These are phyloP conservation scores for Musa schizocarpa DNA, from an alignment of 176 grass and related monocot genomes.

Conservation along the genomic window DNA sequence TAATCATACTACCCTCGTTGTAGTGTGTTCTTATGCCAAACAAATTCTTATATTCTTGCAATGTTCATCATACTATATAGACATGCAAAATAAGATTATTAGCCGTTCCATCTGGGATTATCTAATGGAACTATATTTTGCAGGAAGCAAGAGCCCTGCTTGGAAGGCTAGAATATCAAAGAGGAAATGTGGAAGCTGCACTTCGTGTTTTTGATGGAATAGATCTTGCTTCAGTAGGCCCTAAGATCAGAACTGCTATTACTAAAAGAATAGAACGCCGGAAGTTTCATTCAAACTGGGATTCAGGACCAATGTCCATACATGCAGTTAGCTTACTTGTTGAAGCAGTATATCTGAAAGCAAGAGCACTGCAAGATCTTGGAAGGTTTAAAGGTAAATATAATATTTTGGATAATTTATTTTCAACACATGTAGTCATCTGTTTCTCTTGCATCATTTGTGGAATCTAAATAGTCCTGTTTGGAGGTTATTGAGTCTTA, in stretches of 20 bases:
- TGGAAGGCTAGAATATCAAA: conserved; percentile 88
- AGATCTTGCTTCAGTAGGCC: conserved; percentile 60
- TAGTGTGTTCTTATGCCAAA: background rate
- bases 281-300: conserved; percentile 47
- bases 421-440: background rate
- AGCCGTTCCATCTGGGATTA: background rate
- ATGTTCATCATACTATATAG: background rate
- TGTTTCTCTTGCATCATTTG: too few relatives aligned
- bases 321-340: conserved; percentile 76
- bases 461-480: background rate
- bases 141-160: conserved; percentile 95
- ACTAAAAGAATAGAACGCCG: conserved; percentile 49
- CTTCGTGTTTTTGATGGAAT: conserved; percentile 79
- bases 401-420: background rate
- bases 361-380: conserved; percentile 83
- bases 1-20: background rate
- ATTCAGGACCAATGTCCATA: conserved; percentile 60
- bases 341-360: conserved; percentile 87
- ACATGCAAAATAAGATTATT: background rate
- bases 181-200: conserved; percentile 82
- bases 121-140: conserved; percentile 19
- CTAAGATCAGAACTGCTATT: conserved; percentile 77
- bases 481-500: background rate
- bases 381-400: conserved; percentile 72
- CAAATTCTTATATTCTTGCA: background rate